Evolutionary conservation across 805 yeast genomes (phyloP).

Genomic region (Wickerhamomyces mucosus): DNA sequence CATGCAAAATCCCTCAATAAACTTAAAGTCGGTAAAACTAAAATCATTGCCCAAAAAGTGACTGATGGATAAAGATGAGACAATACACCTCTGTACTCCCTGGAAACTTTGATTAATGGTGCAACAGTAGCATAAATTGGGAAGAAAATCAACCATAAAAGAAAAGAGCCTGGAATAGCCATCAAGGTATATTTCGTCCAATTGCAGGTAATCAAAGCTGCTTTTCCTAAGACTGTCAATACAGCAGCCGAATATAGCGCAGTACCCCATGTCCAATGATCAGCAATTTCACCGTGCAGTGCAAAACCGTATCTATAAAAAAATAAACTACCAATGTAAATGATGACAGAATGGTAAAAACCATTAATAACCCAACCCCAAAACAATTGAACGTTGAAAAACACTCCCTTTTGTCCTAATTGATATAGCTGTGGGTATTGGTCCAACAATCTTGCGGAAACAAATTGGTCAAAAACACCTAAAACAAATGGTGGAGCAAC

Average conservation of each 20-base stretch:
- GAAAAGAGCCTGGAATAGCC: constrained; percentile 92
- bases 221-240: constrained; percentile 86
- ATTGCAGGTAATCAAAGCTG: constrained; percentile 81
- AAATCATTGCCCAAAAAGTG: constrained; percentile 73
- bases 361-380: constrained; percentile 99
- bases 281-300: constrained; percentile 62
- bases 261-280: constrained; percentile 95
- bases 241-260: constrained; percentile 82
- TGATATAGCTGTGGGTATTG: constrained; percentile 90
- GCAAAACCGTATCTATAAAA: constrained; percentile 63
- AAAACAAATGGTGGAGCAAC: constrained; percentile 93
- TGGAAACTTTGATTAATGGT: constrained; percentile 73
- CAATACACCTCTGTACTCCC: constrained; percentile 76
- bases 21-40: constrained; percentile 72
- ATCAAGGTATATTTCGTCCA: constrained; percentile 92
- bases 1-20: constrained; percentile 81
- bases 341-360: constrained; percentile 83
- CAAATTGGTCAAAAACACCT: constrained; percentile 95
- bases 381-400: constrained; percentile 83
- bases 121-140: constrained; percentile 84
- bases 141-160: constrained; percentile 75
- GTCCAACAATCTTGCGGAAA: constrained; percentile 79
- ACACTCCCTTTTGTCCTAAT: constrained; percentile 80
- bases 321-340: constrained; percentile 61
- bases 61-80: constrained; percentile 67